Evolutionary conservation across 2,329 filamentous ascomycete genomes (phyloP), one percentile per base, ranked within the genome.

Genomic region (Teratosphaeria gauchensis): DNA sequence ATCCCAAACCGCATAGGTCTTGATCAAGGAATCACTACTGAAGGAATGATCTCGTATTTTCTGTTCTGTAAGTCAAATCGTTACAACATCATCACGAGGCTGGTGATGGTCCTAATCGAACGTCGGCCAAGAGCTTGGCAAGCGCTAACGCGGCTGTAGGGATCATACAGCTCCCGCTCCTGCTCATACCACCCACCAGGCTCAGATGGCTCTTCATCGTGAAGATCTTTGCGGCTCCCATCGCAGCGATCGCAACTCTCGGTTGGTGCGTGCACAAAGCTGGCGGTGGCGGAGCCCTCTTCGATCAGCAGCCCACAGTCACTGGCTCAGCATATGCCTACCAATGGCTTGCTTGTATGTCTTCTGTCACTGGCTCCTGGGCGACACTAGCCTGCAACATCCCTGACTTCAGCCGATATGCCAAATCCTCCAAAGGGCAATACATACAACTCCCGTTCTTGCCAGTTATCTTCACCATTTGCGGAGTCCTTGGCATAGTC

Each of bases 401-500:
- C 31, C 51, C 56, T 19, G 56, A 58, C 33, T 58, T 58, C 52
- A 54, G 51, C 33, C 31, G 56, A 32, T 58, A 58, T 31, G 56
- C 56, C n/a, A 35, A 30, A 31, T 54, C 51, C 11, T 30, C 32
- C 30, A 42, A 32, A 30, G 55, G 53, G n/a, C 55, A 58, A 24
- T 58, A 58, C 46, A 55, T 58, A 8, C 64, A 66, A 51, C 58
- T 69, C 12, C 58, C 77, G 60, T 77, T 75, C 54, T 76, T 78
- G 33, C 74, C 75, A 14, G 65, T 78, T 54, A 76, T 76, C 14
- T 78, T 58, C 24, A 58, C 56, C 21, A 5, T 61, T 7, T 56
- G 65, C 78, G 65, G 70, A 75, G 52, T 81, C 79, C 69, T 81
- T 59, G 83, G 83, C 31, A 84, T 85, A 62, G 75, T 83, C 48